phyloP scores from a whole-genome alignment of 1,139 yeast species.

The Trichomonascaceae sp. region DNA sequence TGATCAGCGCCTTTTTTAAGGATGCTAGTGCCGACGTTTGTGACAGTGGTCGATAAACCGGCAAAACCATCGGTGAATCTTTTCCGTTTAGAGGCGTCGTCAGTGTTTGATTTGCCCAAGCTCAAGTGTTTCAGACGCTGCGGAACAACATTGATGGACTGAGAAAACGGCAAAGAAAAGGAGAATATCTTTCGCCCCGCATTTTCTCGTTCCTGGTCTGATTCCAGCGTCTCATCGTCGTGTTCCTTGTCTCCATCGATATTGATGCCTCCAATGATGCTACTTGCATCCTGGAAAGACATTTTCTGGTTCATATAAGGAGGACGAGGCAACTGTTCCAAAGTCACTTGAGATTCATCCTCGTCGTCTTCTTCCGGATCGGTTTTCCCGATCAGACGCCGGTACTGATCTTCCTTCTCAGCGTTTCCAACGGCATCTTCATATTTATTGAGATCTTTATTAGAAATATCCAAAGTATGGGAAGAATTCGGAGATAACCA shows the following conservation, averaged over 20 bases:
- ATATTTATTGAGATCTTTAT: neutral
- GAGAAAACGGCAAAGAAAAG: conserved; percentile 28
- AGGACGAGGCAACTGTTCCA: neutral
- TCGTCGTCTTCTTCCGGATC: conserved; percentile 1
- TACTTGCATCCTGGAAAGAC: conserved; percentile 25
- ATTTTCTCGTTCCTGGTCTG: conserved; percentile 9
- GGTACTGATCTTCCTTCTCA: neutral
- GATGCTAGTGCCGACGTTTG: neutral
- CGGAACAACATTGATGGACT: neutral
- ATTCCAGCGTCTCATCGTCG: conserved; percentile 7
- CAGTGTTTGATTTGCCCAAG: neutral
- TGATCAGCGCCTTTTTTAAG: neutral
- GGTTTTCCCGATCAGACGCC: neutral
- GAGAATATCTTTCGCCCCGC: conserved; percentile 22
- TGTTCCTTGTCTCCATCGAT: conserved; percentile 7
- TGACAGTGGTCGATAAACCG: neutral
- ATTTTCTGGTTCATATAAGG: conserved; percentile 1
- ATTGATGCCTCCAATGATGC: conserved; percentile 28
- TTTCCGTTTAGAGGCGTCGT: neutral
- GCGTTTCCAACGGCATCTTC: conserved; percentile 1
- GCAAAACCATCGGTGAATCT: neutral
- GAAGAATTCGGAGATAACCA: neutral
- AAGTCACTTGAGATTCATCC: neutral
- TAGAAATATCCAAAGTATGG: neutral
- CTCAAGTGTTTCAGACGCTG: neutral